Conservation (phyloP, 352 stramenopile species). For the Globisporangium heterothallicum region DNA sequence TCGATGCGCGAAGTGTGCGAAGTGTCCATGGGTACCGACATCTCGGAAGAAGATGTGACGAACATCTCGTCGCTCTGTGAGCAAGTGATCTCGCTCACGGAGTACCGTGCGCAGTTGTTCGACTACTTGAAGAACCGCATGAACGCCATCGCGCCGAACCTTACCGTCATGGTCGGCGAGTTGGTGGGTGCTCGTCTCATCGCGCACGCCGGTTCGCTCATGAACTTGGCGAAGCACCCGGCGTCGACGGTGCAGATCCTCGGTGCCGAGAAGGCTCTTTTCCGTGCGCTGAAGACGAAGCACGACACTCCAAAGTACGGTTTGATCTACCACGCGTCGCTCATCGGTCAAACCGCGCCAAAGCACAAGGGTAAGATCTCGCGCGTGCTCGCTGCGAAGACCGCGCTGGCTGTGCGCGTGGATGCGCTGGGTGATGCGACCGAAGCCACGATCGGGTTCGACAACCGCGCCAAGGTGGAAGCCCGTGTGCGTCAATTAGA, state of each 20-base stretch:
- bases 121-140: slow-evolving; percentile 99
- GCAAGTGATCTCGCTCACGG: slow-evolving; percentile 87
- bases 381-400: slow-evolving; percentile 98
- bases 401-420: slow-evolving; percentile 97
- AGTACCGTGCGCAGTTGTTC: slow-evolving; percentile 95
- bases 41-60: slow-evolving; percentile 97
- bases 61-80: slow-evolving; percentile 95
- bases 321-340: slow-evolving; percentile 99
- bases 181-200: slow-evolving; percentile 98
- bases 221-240: slow-evolving; percentile 99
- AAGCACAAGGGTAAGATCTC: slow-evolving; percentile 99
- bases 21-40: slow-evolving; percentile 99
- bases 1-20: slow-evolving; percentile 97
- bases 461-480: slow-evolving; percentile 98
- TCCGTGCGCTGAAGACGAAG: slow-evolving; percentile 99
- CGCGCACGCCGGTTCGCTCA: slow-evolving; percentile 97
- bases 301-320: slow-evolving; percentile 99
- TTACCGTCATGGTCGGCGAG: slow-evolving; percentile 99
- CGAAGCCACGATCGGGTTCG: slow-evolving; percentile 94
- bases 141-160: slow-evolving; percentile 99
- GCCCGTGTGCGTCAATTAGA: slow-evolving; percentile 96
- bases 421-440: slow-evolving; percentile 97
- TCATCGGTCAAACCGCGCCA: slow-evolving; percentile 98
- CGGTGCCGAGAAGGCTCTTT: slow-evolving; percentile 99
- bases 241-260: slow-evolving; percentile 99